These are phyloP conservation scores for Fagus sylvatica DNA, from an alignment of 306 rosid genomes.

Conservation along the genomic window DNA sequence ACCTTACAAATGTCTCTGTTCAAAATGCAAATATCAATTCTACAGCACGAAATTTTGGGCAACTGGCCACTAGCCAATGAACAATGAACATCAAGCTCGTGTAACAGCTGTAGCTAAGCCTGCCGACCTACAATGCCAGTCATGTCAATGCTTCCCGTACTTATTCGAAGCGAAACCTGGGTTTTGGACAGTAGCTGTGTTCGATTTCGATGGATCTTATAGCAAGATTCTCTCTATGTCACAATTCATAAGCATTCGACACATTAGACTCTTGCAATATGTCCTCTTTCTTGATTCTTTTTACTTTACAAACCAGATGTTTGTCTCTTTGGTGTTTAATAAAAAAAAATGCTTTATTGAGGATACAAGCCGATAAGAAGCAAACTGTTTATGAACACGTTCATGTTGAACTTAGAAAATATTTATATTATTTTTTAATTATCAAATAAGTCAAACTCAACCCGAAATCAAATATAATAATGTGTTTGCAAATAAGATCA, in stretches of 20 bases:
- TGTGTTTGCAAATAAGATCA: no score
- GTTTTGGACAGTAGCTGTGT: not conserved
- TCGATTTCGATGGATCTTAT: not conserved
- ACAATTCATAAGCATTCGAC: not conserved
- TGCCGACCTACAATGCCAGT: not conserved
- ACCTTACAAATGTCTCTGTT: no score
- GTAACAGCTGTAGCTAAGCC: not conserved
- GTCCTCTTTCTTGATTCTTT: not conserved
- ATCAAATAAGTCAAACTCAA: no score
- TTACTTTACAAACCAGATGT: no score
- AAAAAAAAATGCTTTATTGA: not conserved
- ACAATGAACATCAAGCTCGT: not conserved
- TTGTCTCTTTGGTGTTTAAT: not conserved
- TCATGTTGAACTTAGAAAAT: no score
- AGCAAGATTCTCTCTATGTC: not conserved
- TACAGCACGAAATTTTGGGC: no score
- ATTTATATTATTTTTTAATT: no score
- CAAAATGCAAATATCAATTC: no score
- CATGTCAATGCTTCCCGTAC: slow-evolving; percentile 2
- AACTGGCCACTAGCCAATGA: not conserved
- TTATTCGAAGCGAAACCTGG: not conserved
- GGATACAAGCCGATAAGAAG: not conserved
- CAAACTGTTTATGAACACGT: no score
- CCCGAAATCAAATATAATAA: no score
- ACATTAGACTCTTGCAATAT: not conserved